Conservation (phyloP, 495 filamentous ascomycete genomes). For the Penicillium goetzii region DNA sequence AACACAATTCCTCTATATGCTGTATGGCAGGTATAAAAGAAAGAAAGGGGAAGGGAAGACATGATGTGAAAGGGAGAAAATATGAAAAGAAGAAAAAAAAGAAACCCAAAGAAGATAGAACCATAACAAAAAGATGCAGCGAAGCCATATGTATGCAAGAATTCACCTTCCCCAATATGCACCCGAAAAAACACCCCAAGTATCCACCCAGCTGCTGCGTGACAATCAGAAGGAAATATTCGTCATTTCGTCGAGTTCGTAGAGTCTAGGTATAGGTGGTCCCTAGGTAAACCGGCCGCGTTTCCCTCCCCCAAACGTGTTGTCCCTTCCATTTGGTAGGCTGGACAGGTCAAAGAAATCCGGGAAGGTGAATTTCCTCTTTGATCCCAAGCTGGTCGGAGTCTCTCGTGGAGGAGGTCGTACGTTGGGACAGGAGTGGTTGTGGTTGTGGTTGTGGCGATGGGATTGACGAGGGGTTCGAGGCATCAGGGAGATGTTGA, state of each 20-base stretch:
- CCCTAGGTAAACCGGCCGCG: conserved; percentile 66
- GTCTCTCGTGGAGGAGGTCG: conserved; percentile 47
- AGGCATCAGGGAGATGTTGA: conserved; percentile 56
- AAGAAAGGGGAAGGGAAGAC: conserved; percentile 19
- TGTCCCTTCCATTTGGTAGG: conserved; percentile 66
- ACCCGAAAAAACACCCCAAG: conserved; percentile 38
- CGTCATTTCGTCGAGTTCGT: conserved; percentile 46
- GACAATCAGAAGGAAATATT: conserved; percentile 44
- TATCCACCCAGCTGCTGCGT: conserved; percentile 39
- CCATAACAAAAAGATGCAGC: conserved; percentile 15
- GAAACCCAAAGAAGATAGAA: conserved; percentile 9
- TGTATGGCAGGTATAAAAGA: conserved; percentile 30
- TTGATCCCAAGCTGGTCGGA: conserved; percentile 66
- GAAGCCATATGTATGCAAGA: conserved; percentile 43
- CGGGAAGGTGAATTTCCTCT: conserved; percentile 73
- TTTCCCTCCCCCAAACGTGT: conserved; percentile 71
- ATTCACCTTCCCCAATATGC: conserved; percentile 46
- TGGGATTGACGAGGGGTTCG: conserved; percentile 55
- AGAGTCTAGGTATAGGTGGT: conserved; percentile 28
- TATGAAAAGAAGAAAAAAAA: conserved; percentile 17
- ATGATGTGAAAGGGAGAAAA: conserved; percentile 9
- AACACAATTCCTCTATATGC: conserved; percentile 48
- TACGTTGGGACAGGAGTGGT: conserved; percentile 43
- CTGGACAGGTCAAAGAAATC: conserved; percentile 85
- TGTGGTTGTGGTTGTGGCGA: conserved; percentile 48